Base-by-base conservation (phyloP, 345 rosid species). In the Populus ilicifolia region DNA sequence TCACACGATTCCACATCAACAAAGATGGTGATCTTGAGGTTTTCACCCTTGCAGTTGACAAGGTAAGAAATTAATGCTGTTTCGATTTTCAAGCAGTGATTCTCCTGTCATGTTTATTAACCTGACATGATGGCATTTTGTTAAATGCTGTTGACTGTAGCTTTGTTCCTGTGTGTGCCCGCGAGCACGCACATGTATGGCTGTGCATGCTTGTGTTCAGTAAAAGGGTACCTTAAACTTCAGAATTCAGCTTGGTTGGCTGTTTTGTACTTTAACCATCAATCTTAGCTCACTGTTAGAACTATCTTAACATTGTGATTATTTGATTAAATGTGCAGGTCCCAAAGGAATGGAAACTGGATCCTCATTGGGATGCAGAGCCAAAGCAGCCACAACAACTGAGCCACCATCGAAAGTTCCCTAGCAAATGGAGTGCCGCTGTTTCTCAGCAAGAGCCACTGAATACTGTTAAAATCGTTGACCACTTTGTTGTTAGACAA, bases 11-110 rank as follows among this genome's bases (percentile, higher is more conserved):
- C 84, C 94, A 91, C 85, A 92, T 96, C 75, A 85, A 79, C 72
- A 33, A 68, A 18, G 86, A 89, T 76, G 93, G 93, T 38, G 94
- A 96, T 83, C 90, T 96, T 38, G 98, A 91, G 82, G 97, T 96
- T 71, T 96, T 87, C 85, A 96, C 99, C 54, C 97, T 96, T 65
- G 98, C 98, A 50, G 91, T 96, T 61, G 98, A 96, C 80, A 96
- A 93, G 98, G 99, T 91, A 83, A 80, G 76, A 76, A 59, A 71
- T 71, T 63, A 21, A 46, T 23, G 43, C 54, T 25, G 36, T 38
- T 66, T 79, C 59, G 17, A 44, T n/a, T n/a, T 10, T 59, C 64
- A 29, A 59, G 23, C 27, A 20, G 25, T 2, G 23, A n/a, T 59
- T 59, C 23, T 59, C n/a, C 64, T 59, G n/a, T 23, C 27, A 59